These are phyloP conservation scores for Hanseniaspora occidentalis DNA, from an alignment of 805 yeast species.

Conservation along the genomic window DNA sequence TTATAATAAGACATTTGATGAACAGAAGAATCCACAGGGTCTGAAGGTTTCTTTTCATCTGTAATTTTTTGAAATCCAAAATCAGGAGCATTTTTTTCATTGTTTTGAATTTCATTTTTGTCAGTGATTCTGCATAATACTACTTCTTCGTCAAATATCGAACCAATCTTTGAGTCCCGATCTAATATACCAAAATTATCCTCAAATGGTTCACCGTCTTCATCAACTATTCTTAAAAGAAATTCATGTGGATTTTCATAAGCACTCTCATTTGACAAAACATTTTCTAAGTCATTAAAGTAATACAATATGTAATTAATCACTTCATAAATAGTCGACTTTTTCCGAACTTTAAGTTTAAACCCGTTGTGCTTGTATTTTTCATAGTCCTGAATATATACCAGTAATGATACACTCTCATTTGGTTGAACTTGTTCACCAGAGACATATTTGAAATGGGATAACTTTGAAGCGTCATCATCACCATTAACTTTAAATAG, in stretches of 20 bases:
- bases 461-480: not conserved
- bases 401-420: conserved; percentile 16
- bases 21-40: conserved; percentile 7
- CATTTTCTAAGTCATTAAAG: not conserved
- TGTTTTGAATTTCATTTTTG: conserved; percentile 30
- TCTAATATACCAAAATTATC: conserved; percentile 80
- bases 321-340: conserved; percentile 22
- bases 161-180: conserved; percentile 47
- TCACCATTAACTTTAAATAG: not conserved
- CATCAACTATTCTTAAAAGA: conserved; percentile 66
- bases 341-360: conserved; percentile 17
- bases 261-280: not conserved
- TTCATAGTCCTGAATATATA: conserved; percentile 19
- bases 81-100: conserved; percentile 43
- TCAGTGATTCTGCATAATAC: conserved; percentile 54
- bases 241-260: conserved; percentile 9
- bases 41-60: conserved; percentile 3
- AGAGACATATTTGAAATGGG: conserved; percentile 20
- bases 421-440: conserved; percentile 18
- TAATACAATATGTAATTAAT: conserved; percentile 20
- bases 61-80: conserved; percentile 19
- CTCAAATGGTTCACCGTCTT: conserved; percentile 87
- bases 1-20: conserved; percentile 27
- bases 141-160: conserved; percentile 73
- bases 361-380: conserved; percentile 16